These are phyloP conservation scores for Eleusine coracana DNA, from an alignment of 176 grass and related monocot genomes.

Conservation along the genomic window DNA sequence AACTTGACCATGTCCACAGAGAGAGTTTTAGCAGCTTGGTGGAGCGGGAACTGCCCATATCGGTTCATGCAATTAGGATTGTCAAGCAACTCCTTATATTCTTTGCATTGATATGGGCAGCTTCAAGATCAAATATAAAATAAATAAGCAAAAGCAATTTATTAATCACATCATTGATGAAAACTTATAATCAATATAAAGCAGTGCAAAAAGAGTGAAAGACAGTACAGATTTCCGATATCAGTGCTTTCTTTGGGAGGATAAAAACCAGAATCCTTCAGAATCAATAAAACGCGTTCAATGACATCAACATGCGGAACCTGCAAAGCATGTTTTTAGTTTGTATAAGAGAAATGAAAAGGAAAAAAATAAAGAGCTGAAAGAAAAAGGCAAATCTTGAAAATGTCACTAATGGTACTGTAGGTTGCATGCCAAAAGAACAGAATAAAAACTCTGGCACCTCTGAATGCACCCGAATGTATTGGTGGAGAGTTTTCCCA, in stretches of 20 bases:
- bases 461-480: not conserved
- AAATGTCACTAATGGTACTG: too few species aligned
- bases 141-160: too few species aligned
- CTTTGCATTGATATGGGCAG: too few species aligned
- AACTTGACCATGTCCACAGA: constrained; percentile 33
- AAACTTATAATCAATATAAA: not conserved
- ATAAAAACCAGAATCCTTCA: not conserved
- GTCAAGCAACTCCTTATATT: not conserved
- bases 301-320: not conserved
- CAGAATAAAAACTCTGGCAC: not conserved
- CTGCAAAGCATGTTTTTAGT: not conserved
- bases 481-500: not conserved
- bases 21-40: constrained; percentile 27
- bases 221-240: not conserved
- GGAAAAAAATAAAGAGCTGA: not conserved
- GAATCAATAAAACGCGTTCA: not conserved
- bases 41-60: constrained; percentile 25
- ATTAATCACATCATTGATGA: not conserved
- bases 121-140: not conserved
- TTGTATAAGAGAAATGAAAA: not conserved
- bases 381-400: too few species aligned
- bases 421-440: not conserved
- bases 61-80: constrained; percentile 21
- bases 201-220: not conserved
- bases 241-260: not conserved